Evolutionary conservation across 768 basidiomycete genomes (phyloP).

Genomic region (Strobilomyces echinocephalus): DNA sequence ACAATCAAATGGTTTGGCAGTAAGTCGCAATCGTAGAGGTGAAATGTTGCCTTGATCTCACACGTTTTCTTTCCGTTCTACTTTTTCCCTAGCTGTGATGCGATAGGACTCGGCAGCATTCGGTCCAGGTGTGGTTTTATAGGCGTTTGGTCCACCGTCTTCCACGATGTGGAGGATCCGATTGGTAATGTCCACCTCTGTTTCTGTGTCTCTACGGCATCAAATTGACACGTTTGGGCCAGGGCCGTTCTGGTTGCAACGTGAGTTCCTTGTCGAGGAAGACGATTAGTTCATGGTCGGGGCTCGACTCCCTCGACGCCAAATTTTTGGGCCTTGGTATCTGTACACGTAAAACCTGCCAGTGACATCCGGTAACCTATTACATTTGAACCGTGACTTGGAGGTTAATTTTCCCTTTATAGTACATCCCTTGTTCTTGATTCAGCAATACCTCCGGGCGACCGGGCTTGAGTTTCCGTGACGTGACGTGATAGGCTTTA

Average conservation of each 20-base stretch:
- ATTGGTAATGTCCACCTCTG: conserved; percentile 33
- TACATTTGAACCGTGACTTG: neutral
- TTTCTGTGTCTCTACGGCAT: neutral
- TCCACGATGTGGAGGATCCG: conserved; percentile 44
- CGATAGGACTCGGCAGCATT: conserved; percentile 56
- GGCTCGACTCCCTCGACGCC: neutral
- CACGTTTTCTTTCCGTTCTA: conserved; percentile 12
- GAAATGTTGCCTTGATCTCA: neutral
- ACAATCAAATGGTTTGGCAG: conserved; percentile 54
- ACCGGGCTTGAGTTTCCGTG: neutral
- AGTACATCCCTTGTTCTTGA: neutral
- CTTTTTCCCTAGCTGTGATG: conserved; percentile 45
- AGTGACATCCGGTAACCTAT: neutral
- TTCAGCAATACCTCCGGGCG: neutral
- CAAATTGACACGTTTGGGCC: neutral
- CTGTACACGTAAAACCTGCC: neutral
- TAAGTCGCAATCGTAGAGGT: conserved; percentile 22
- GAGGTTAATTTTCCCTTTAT: neutral
- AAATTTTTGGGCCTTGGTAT: neutral
- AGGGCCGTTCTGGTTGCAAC: conserved; percentile 31
- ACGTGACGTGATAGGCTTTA: conserved; percentile 1
- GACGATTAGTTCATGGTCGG: conserved; percentile 12
- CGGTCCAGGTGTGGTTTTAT: conserved; percentile 57
- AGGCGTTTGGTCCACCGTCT: conserved; percentile 48
- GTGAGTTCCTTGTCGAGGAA: conserved; percentile 20